These are phyloP conservation scores for Calonectria multiphialidica DNA, from an alignment of 2,329 filamentous ascomycete species.

Conservation along the genomic window DNA sequence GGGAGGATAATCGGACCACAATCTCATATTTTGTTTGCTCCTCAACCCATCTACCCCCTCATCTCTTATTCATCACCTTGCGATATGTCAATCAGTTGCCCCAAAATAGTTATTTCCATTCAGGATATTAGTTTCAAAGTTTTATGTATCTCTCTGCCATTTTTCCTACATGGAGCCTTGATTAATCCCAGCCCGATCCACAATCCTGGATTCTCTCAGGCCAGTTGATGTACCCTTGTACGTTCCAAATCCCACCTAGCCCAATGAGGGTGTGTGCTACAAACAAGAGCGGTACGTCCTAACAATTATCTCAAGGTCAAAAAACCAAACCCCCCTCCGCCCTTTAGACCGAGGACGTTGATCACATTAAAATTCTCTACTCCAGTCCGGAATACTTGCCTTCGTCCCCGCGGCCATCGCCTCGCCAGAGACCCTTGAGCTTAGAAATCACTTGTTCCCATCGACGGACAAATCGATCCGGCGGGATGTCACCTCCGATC, in stretches of 20 bases:
- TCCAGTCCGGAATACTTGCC: not conserved
- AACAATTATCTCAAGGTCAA: not conserved
- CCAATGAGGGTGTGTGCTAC: not conserved
- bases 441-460: conserved; percentile 26
- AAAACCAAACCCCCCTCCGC: not conserved
- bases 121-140: conserved; percentile 1
- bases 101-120: not conserved
- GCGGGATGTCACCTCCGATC: conserved; percentile 22
- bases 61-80: not conserved
- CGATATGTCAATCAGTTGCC: not conserved
- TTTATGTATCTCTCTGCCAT: conserved; percentile 1
- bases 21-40: no score
- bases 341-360: not conserved
- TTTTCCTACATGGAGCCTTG: not conserved
- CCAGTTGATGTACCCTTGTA: not conserved
- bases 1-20: not conserved
- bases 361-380: not conserved
- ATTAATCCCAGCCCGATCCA: not conserved
- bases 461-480: conserved; percentile 18
- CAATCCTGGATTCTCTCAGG: not conserved
- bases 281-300: not conserved
- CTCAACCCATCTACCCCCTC: not conserved
- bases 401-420: not conserved
- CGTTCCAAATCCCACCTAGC: not conserved
- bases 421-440: conserved; percentile 16